phyloP scores from a whole-genome alignment of 78 protist genomes.

The Dictyostelium capitatum region DNA sequence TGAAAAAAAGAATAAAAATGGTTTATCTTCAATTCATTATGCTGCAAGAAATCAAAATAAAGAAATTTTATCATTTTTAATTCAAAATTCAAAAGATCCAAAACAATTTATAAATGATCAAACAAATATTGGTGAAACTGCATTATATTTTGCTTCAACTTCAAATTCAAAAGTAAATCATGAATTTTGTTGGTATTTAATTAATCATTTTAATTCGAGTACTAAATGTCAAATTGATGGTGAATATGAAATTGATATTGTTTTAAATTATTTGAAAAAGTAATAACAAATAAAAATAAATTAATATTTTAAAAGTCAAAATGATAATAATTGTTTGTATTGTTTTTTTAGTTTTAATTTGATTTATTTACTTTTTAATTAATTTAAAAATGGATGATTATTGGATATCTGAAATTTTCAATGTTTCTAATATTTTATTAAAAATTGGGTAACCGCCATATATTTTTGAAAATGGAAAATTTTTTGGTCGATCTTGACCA shows the following conservation, averaged over 20 bases:
- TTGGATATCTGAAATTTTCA: too few species aligned
- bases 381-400: too few species aligned
- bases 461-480: too few species aligned
- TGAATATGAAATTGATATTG: not conserved
- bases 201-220: not conserved
- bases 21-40: not conserved
- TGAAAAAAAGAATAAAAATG: slow-evolving; percentile 11
- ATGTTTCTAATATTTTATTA: too few species aligned
- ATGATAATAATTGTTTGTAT: too few species aligned
- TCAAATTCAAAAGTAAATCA: not conserved
- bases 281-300: not conserved
- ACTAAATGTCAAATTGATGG: slow-evolving; percentile 16
- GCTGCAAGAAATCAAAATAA: slow-evolving; percentile 3
- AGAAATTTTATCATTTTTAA: not conserved
- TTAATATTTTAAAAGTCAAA: not conserved
- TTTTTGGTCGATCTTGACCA: too few species aligned
- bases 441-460: too few species aligned
- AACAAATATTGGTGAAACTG: slow-evolving; percentile 10
- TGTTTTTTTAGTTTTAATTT: too few species aligned
- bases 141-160: not conserved
- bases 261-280: not conserved
- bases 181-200: slow-evolving; percentile 1
- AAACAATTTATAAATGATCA: not conserved
- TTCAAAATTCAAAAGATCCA: not conserved
- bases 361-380: too few species aligned